Evolutionary conservation across 108 stramenopile species (phyloP).

Genomic region (Conticribra weissflogii): DNA sequence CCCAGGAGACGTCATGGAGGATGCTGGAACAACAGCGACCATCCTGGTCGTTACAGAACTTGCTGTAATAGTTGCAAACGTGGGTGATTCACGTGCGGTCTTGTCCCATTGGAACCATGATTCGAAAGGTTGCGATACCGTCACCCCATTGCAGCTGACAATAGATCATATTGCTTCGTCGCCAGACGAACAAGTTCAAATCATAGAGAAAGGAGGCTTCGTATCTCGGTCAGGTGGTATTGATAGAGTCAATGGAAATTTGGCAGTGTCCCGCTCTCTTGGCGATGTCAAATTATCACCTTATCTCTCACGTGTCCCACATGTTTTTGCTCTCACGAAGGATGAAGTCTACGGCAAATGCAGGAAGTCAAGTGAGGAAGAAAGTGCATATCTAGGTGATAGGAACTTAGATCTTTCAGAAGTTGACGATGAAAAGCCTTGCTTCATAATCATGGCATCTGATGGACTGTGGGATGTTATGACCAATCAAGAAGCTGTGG

Average conservation of each 20-base stretch:
- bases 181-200: slow-evolving; percentile 56
- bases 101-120: slow-evolving; percentile 55
- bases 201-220: slow-evolving; percentile 71
- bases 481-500: slow-evolving; percentile 86
- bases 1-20: slow-evolving; percentile 64
- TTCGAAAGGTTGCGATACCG: slow-evolving; percentile 18
- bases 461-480: slow-evolving; percentile 98
- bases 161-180: slow-evolving; percentile 87
- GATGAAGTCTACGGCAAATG: slow-evolving; percentile 51
- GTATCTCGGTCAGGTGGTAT: slow-evolving; percentile 64
- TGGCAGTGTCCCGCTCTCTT: slow-evolving; percentile 88
- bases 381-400: no score
- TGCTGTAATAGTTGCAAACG: slow-evolving; percentile 77
- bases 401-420: no score
- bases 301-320: slow-evolving; percentile 69
- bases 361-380: slow-evolving; percentile 17
- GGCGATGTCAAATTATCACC: slow-evolving; percentile 76
- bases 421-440: slow-evolving; percentile 42
- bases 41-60: slow-evolving; percentile 66
- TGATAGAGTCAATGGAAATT: slow-evolving; percentile 85
- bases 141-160: slow-evolving; percentile 74
- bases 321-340: slow-evolving; percentile 64
- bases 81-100: slow-evolving; percentile 93
- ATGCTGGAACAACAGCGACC: slow-evolving; percentile 86
- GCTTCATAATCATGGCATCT: slow-evolving; percentile 90